A percentile compares a stretch with the other conserved stretches of the same genome.
These are phyloP conservation scores for Brassica balearica DNA, from an alignment of 441 rosid genomes.

Conservation along the genomic window DNA sequence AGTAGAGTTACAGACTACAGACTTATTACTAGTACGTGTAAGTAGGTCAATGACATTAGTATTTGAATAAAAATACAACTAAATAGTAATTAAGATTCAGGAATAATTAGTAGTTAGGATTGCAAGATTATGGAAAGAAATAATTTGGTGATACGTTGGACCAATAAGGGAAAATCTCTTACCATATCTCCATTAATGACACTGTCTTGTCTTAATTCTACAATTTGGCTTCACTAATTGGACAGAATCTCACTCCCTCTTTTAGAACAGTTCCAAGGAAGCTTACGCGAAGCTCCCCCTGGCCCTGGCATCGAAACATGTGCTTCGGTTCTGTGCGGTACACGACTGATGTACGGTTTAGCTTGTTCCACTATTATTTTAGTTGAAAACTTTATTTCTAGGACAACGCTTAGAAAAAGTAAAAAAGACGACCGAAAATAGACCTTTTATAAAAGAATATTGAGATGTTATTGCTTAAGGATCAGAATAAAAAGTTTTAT, in stretches of 20 bases:
- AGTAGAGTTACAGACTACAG: conserved; percentile 7
- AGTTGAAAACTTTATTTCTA: neutral
- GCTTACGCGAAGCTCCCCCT: conserved; percentile 33
- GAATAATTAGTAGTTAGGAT: conserved; percentile 25
- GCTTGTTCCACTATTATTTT: neutral
- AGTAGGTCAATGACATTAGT: conserved; percentile 10
- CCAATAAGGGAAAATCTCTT: conserved; percentile 21
- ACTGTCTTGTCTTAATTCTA: conserved; percentile 19
- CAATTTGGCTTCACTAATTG: conserved; percentile 28
- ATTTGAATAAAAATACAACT: neutral
- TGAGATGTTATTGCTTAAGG: neutral
- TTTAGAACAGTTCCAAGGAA: conserved; percentile 21
- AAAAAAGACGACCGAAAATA: neutral
- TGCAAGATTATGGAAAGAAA: neutral
- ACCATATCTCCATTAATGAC: conserved; percentile 30
- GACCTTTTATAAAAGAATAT: too few relatives aligned
- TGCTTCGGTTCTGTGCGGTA: conserved; percentile 34
- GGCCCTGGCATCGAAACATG: conserved; percentile 22
- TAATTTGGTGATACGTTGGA: conserved; percentile 40
- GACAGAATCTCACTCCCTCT: conserved; percentile 9
- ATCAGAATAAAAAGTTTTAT: too few relatives aligned
- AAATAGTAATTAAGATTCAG: conserved; percentile 5
- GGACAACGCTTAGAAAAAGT: neutral
- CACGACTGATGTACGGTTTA: conserved; percentile 21
- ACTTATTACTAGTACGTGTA: conserved; percentile 10